A percentile compares a stretch with the other conserved stretches of the same genome.
Evolutionary conservation across 129 eudicot genomes (phyloP).

Genomic region (Heracleum sosnowskyi): DNA sequence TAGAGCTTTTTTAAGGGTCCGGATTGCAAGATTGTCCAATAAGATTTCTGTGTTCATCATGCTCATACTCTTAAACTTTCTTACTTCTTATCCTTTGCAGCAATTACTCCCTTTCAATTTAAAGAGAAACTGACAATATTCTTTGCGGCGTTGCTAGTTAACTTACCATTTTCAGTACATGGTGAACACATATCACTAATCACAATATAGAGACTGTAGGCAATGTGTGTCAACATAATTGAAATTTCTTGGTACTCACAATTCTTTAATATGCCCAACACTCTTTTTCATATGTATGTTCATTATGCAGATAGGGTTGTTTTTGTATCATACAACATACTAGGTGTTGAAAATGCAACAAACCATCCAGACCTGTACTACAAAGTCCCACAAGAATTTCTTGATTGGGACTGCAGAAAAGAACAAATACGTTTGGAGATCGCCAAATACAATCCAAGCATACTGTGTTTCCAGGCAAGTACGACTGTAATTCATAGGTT

Average conservation of each 20-base stretch:
- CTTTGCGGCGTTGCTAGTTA: not conserved
- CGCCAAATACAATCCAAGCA: conserved; percentile 41
- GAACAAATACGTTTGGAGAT: conserved; percentile 43
- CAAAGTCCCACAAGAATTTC: conserved; percentile 32
- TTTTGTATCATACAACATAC: conserved; percentile 70
- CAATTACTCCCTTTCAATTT: not conserved
- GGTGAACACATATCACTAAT: not conserved
- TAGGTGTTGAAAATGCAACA: conserved; percentile 81
- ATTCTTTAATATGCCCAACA: not conserved
- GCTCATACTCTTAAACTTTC: not conserved
- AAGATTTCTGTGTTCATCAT: not conserved
- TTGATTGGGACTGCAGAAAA: conserved; percentile 68
- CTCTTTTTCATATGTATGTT: not conserved
- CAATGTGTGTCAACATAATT: not conserved
- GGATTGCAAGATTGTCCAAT: not conserved
- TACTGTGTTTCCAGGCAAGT: conserved; percentile 81
- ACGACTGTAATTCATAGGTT: not conserved
- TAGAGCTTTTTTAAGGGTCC: not conserved
- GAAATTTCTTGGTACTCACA: not conserved
- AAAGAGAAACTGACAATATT: not conserved
- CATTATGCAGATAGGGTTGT: conserved; percentile 54
- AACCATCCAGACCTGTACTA: conserved; percentile 62
- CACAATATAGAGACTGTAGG: not conserved
- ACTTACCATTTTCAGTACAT: not conserved
- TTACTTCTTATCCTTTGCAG: not conserved